Base-by-base conservation (phyloP, 2,329 filamentous ascomycete genomes). In the Tolypocladium amazonense region DNA sequence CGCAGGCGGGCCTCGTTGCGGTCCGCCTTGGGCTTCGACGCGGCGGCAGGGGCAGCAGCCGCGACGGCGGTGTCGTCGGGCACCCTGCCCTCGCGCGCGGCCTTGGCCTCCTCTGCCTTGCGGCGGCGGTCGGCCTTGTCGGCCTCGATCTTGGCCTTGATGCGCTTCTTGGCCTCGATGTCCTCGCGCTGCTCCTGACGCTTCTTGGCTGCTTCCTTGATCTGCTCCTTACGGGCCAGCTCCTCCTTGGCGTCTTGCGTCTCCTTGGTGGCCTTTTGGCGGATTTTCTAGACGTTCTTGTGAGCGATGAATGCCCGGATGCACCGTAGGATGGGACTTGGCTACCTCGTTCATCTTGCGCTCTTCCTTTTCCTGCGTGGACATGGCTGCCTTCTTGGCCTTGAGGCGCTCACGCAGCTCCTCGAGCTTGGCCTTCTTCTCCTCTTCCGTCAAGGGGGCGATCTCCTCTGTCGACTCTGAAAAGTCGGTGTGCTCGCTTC, bases 391-490 rank as follows among this genome's bases (percentile, higher is more conserved):
- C 63, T 83, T 83, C 80, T 95, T 96, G 62, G 82, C 85, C 54
- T 85, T 83, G 33, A 93, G 79, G 64, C 86, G 88, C 67, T 85
- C 80, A 38, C 86, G 83, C 54, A 97, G 81, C 67, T 94, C 89
- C 38, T 84, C 80, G 4, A 99, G 81, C 67, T 83, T 88, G n/a
- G 84, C 81, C 70, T 87, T 87, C 79, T 94, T 97, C 76, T 99
- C 88, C 62, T 95, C 92, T 65, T 93, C 92, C 0, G 92, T 97
- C 68, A 99, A 77, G 0, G 93, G 90, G 3, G 89, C 88, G 65
- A 99, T 87, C 70, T 95, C 92, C 68, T 97, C 93, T 4, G 90
- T 93, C 0, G 92, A 97, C 72, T 99, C 92, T 25, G 89, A 84
- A 71, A 99, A 99, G 74, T 97, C 89, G 55, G 87, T 85, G 73